Evolutionary conservation across 768 basidiomycete species (phyloP), one percentile per base, ranked within the genome.

Genomic region (Naganishia friedmannii): DNA sequence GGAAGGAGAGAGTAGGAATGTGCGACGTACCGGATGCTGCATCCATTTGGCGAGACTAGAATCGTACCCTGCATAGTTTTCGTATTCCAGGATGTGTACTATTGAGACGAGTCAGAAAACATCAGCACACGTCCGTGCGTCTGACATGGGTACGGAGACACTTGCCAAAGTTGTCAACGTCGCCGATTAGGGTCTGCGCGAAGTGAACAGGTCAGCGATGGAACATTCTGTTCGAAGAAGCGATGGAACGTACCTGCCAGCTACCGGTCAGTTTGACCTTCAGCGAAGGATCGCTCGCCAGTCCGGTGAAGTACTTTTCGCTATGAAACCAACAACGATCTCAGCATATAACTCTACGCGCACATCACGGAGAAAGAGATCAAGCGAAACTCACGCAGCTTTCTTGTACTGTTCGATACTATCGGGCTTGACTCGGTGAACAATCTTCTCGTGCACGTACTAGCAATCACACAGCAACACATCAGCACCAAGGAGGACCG

Each of bases 41-140:
- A 46, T 32, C 39, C 70, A 37, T 42, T 54, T 55, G 6, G 37
- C 53, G 54, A 85, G 85, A 23, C 89, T 88, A 80, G 88, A 88
- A 83, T 97, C 95, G 73, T 88, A 92, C 12, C 93, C 93, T 37
- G 85, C 87, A 80, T 93, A 91, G 71, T 94, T 93, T 83, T 96
- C 92, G 78, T 95, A 95, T 82, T 97, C 95, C 32, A 96, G 84
- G 73, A 95, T 92, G 73, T 78, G 70, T 72, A 79, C 70, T 78
- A 73, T 29, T 72, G 23, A 13, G 3, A 6, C 6, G 46, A 42
- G n/a, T 3, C 7, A 29, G 34, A 85, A 85, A 86, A 65, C 7
- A 39, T 26, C 51, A 34, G 39, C 65, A 32, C 48, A 1, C 73
- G 65, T 69, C 42, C 7, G 7, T 42, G 34, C 9, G 23, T 13